Evolutionary conservation across 108 stramenopile species (phyloP).

Genomic region (Mayamaea pseudoterrestris): DNA sequence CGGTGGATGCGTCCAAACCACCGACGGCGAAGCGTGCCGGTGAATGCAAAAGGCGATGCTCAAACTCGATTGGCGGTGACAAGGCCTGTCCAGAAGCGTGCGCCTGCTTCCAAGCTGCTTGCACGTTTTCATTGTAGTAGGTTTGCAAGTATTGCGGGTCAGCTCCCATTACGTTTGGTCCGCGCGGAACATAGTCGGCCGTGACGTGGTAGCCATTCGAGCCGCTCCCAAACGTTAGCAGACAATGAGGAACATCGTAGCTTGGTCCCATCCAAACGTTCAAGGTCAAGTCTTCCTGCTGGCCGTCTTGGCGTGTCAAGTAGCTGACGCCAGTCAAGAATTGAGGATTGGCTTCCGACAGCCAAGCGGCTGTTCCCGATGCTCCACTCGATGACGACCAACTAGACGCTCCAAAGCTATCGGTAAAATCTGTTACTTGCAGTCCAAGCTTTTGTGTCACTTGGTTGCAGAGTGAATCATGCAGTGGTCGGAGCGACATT

Average conservation of each 20-base stretch:
- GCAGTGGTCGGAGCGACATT: not conserved
- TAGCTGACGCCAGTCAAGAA: not conserved
- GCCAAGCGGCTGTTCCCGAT: constrained; percentile 1
- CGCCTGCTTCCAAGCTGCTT: not conserved
- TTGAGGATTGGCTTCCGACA: not conserved
- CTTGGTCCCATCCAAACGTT: constrained; percentile 2
- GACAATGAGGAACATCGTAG: not conserved
- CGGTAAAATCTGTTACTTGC: not conserved
- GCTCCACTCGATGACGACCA: not conserved
- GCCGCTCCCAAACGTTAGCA: not conserved
- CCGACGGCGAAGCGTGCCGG: constrained; percentile 25
- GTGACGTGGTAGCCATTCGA: not conserved
- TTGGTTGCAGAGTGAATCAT: not conserved
- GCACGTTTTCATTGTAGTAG: not conserved
- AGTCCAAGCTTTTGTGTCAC: not conserved
- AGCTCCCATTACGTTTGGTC: not conserved
- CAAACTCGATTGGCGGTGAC: not conserved
- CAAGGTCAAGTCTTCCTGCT: not conserved
- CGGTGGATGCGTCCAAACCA: constrained; percentile 55
- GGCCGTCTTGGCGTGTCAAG: constrained; percentile 3
- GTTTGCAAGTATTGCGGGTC: constrained; percentile 1
- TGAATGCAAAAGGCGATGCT: constrained; percentile 27
- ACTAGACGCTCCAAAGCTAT: not conserved
- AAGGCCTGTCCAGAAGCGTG: not conserved
- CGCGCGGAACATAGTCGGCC: constrained; percentile 1